Evolutionary conservation across 2,329 filamentous ascomycete species (phyloP).

Genomic region (Grosmannia huntii): DNA sequence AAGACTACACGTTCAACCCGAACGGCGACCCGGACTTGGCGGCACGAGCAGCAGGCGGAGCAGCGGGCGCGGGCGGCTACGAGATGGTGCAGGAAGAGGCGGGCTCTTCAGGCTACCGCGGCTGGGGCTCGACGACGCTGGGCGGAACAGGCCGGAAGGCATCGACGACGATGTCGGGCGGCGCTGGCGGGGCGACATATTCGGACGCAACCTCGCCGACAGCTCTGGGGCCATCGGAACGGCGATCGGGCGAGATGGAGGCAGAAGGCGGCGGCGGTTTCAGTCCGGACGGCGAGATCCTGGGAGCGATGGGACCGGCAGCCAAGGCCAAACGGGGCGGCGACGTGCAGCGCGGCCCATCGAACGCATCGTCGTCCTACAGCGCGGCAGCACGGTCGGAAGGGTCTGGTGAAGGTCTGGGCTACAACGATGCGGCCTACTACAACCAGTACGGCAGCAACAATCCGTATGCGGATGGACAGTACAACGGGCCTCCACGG

Average conservation of each 20-base stretch:
- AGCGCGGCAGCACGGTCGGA: constrained; percentile 69
- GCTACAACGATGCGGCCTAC: constrained; percentile 36
- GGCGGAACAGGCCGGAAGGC: constrained; percentile 64
- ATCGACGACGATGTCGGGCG: constrained; percentile 79
- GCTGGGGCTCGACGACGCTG: constrained; percentile 74
- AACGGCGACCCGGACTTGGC: constrained; percentile 78
- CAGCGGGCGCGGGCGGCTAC: constrained; percentile 33
- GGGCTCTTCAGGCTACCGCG: constrained; percentile 68
- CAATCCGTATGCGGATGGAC: constrained; percentile 41
- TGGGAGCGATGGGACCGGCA: constrained; percentile 68
- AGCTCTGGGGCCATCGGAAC: constrained; percentile 46
- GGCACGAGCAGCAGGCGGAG: constrained; percentile 24
- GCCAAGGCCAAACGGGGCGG: constrained; percentile 49
- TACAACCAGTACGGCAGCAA: constrained; percentile 46
- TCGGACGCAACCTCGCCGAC: constrained; percentile 65
- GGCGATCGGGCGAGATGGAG: constrained; percentile 53
- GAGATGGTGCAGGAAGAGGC: constrained; percentile 71
- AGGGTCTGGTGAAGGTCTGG: constrained; percentile 42
- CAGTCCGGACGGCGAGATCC: constrained; percentile 64
- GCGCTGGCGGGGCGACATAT: constrained; percentile 47
- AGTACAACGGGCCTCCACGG: constrained; percentile 17
- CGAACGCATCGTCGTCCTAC: constrained; percentile 93
- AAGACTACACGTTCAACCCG: constrained; percentile 97
- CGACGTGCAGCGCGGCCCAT: constrained; percentile 77
- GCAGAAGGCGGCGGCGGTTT: constrained; percentile 32